Evolutionary conservation across 2,329 filamentous ascomycete genomes (phyloP), one percentile per base, ranked within the genome.

Genomic region (Fonsecaea monophora): DNA sequence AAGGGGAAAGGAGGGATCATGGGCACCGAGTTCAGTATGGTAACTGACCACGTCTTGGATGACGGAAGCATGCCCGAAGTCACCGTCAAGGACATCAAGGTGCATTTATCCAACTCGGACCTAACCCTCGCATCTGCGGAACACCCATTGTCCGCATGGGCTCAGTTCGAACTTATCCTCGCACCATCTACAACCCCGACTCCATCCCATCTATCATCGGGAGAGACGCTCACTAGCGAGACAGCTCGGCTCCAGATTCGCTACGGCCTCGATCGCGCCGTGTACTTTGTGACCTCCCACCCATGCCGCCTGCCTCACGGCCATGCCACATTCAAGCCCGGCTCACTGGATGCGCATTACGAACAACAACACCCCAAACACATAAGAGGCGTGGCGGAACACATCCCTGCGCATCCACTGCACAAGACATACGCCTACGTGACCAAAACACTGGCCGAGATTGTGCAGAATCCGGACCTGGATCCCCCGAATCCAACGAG

Each of bases 261-360:
- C 10, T 76, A 83, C 35, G 77, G 81, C 0, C 75, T 87, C 32
- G 77, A 75, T 15, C 80, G 85, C 73, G 83, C 86, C 65, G 80
- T 85, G 13, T 79, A 83, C 34, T 87, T 87, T 71, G 76, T 88
- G 53, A 80, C 83, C 0, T 83, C 84, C 1, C 84, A 83, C 72
- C 83, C 83, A 18, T 88, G 85, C 72, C 80, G 77, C 6, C 78
- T 81, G 10, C 83, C 84, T 2, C 70, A 74, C 6, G 79, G 79
- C 3, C 73, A 75, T 54, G 70, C 73, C 7, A 68, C 62, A 2
- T 64, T 67, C 53, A 62, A 62, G 18, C 37, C 66, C 1, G 62
- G 57, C 53, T 61, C 66, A 13, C 13, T 10, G 3, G 61, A 70
- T 18, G 64, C 62, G 9, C 30, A 63, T 12, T 38, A 66, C 32